Evolutionary conservation across 2,329 filamentous ascomycete species (phyloP), one percentile per base, ranked within the genome.

Genomic region (Xylariaceae sp.): DNA sequence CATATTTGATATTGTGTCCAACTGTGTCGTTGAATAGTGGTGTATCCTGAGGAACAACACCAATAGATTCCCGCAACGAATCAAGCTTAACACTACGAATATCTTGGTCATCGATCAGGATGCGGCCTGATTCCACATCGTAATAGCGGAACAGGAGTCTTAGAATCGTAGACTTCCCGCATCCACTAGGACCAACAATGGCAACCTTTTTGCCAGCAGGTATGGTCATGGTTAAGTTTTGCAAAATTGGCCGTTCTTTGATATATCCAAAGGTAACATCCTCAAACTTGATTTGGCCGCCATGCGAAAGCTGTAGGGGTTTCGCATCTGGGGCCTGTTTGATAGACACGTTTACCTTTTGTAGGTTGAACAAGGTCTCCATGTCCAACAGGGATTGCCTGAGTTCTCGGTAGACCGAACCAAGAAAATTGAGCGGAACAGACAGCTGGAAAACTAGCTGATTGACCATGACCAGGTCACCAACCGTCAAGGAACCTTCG

Each of bases 401-500:
- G 48, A 99, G 81, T 75, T 99, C 94, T 64, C 94, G 88, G 71
- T 99, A 99, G 10, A 99, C 93, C 11, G 92, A 96, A n/a, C 94
- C 94, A 3, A 99, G 79, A 73, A 99, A 99, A 78, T 99, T 99
- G 55, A 99, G 82, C 0, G 94, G 94, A 3, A 99, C 91, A 0
- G 92, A 97, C 5, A 99, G 86, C 74, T 99, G 94, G 75, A 99
- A 99, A 54, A 99, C 92, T 15, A 99, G 86, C 77, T 97, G 94
- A 72, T 99, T 99, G 63, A 99, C 91, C 91, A 99, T 95, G 69
- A 99, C 94, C 26, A 99, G 80, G 70, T 99, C 95, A 53, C 94
- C 94, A 11, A 99, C 92, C 0, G 93, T 97, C 65, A 99, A 75
- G 5, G 79, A 77, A 11, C 93, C 93, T 3, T 77, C 79, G 1